Conservation (phyloP, 192 early-diverging fungal species). For the Spinellus fusiger region DNA sequence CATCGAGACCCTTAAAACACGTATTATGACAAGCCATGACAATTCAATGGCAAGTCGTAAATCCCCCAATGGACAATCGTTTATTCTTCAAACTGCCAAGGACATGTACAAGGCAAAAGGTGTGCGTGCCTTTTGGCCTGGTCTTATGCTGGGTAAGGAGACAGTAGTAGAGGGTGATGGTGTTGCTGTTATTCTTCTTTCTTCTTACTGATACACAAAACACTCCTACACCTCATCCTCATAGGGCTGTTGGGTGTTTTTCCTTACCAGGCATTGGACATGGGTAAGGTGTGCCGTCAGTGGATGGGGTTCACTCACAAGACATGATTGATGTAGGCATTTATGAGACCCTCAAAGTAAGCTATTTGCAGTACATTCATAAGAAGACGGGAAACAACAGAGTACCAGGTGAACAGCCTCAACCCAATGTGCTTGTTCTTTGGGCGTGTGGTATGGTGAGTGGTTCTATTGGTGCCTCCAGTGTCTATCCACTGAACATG, state of each 20-base stretch:
- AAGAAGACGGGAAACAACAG: conserved; percentile 23
- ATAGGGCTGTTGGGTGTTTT: conserved; percentile 62
- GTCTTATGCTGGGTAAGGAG: conserved; percentile 21
- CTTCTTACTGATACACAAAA: too few relatives aligned
- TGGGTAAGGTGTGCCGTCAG: conserved; percentile 23
- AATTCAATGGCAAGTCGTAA: neutral
- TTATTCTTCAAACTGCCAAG: conserved; percentile 44
- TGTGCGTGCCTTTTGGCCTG: conserved; percentile 55
- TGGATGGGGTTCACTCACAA: neutral
- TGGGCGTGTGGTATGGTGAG: conserved; percentile 63
- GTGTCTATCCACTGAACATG: conserved; percentile 71
- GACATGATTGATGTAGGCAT: conserved; percentile 21
- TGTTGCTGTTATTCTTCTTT: too few relatives aligned
- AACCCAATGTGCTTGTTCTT: conserved; percentile 43
- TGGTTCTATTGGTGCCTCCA: conserved; percentile 57
- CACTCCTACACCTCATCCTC: neutral
- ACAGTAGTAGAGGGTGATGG: neutral
- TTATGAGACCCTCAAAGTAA: conserved; percentile 66
- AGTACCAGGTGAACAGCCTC: conserved; percentile 24
- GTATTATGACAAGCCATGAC: conserved; percentile 61
- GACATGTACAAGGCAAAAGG: conserved; percentile 60
- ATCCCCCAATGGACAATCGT: conserved; percentile 3
- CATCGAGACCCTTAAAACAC: conserved; percentile 69
- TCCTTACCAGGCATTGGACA: conserved; percentile 70
- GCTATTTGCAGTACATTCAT: conserved; percentile 43